Evolutionary conservation across 1,284 basidiomycete species (phyloP), one percentile per base, ranked within the genome.

Genomic region (Mycena citricolor): DNA sequence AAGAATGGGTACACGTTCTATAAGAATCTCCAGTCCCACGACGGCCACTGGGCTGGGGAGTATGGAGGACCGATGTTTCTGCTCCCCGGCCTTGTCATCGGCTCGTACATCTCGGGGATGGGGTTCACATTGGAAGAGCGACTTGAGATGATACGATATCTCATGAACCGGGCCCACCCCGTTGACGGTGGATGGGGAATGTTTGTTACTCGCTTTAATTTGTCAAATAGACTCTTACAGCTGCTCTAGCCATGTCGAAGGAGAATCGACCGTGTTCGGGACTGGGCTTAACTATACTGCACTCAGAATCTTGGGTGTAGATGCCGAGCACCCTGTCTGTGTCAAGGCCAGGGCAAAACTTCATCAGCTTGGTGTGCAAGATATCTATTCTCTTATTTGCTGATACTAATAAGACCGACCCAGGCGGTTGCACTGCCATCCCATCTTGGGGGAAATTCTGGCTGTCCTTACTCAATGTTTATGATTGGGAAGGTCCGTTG

Each of bases 371-470:
- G 91, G 92, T 79, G 53, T 43, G 62, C 31, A 11, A 39, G 7
- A 8, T 7, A 28, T 29, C 12, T 5, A 34, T 12, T 39, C 14
- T 34, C 14, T 49, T 28, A 32, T 22, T 22, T 20, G n/a, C 26
- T 17, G 8, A 11, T n/a, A n/a, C n/a, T n/a, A n/a, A n/a, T n/a
- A n/a, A n/a, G n/a, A n/a, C n/a, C n/a, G n/a, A n/a, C n/a, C 21
- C 32, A 89, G 89, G 90, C 14, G 92, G 93, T n/a, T 90, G 93
- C 1, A 76, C 79, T 1, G 82, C 79, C 17, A 77, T 82, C 14
- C 95, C 94, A 0, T 78, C 89, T 0, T 99, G 95, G 95, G 95
- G 94, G 13, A 98, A 98, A 65, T 89, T 95, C 57, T 99, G 95
- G 95, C 72, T 99, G 30, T 83, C 91, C 1, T 67, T 98, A 14